Evolutionary conservation across 1,139 yeast species (phyloP).

Genomic region (Arxiozyma slooffiae): DNA sequence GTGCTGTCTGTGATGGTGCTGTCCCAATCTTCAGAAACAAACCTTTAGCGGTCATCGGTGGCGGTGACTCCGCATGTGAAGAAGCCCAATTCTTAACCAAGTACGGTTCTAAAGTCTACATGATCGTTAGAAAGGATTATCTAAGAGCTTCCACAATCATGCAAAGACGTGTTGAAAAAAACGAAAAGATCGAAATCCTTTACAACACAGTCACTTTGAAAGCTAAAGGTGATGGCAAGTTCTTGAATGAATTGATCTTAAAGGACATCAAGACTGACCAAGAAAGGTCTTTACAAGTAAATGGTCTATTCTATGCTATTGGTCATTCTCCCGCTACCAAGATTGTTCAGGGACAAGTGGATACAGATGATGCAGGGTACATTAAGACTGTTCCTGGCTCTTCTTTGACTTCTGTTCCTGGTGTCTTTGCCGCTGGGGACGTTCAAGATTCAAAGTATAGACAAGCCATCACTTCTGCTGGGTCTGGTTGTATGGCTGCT

Average conservation of each 20-base stretch:
- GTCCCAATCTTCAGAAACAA: slow-evolving; percentile 96
- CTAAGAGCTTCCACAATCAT: slow-evolving; percentile 91
- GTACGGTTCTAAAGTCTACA: slow-evolving; percentile 88
- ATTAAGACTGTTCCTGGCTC: slow-evolving; percentile 83
- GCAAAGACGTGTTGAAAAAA: slow-evolving; percentile 81
- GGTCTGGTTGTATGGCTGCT: slow-evolving; percentile 99
- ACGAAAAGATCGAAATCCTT: slow-evolving; percentile 82
- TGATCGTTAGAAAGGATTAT: slow-evolving; percentile 87
- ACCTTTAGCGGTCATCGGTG: slow-evolving; percentile 95
- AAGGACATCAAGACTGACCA: slow-evolving; percentile 67
- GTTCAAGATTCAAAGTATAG: slow-evolving; percentile 94
- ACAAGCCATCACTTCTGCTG: slow-evolving; percentile 99
- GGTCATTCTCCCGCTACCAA: slow-evolving; percentile 95
- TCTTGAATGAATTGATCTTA: slow-evolving; percentile 49
- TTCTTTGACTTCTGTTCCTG: slow-evolving; percentile 75
- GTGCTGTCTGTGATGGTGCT: slow-evolving; percentile 99
- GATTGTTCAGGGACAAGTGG: slow-evolving; percentile 66
- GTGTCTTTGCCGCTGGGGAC: slow-evolving; percentile 98
- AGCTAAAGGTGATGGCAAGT: slow-evolving; percentile 88
- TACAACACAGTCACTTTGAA: slow-evolving; percentile 79
- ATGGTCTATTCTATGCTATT: slow-evolving; percentile 94
- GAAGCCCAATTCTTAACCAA: slow-evolving; percentile 94
- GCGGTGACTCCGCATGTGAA: slow-evolving; percentile 99
- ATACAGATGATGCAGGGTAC: slow-evolving; percentile 82
- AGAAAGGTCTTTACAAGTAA: slow-evolving; percentile 59